phyloP scores from a whole-genome alignment of 2,329 filamentous ascomycete species.

The Claviceps monticola region DNA sequence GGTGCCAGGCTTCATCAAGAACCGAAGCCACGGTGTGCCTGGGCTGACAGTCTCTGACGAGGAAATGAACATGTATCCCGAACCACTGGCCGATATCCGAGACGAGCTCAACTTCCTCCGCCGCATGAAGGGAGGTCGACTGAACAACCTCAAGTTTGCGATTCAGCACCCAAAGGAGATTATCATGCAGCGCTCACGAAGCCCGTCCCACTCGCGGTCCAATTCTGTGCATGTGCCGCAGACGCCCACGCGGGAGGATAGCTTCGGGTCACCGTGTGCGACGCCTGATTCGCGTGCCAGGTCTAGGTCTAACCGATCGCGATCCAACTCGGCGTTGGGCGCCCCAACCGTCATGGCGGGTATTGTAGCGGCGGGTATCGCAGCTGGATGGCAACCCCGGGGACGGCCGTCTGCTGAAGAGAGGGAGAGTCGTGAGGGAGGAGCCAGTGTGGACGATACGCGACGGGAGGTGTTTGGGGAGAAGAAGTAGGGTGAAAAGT shows the following conservation, averaged over 20 bases:
- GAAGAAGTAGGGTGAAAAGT: slow-evolving; percentile 10
- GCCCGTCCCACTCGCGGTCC: slow-evolving; percentile 49
- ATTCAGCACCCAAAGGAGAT: slow-evolving; percentile 62
- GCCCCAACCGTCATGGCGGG: slow-evolving; percentile 73
- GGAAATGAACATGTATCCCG: slow-evolving; percentile 55
- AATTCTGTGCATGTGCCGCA: slow-evolving; percentile 47
- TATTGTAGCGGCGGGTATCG: slow-evolving; percentile 63
- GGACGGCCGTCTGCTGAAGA: slow-evolving; percentile 29
- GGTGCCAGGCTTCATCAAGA: slow-evolving; percentile 40
- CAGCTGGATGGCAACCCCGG: slow-evolving; percentile 62
- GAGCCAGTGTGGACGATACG: slow-evolving; percentile 4
- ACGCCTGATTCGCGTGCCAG: slow-evolving; percentile 49
- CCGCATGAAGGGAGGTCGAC: slow-evolving; percentile 64
- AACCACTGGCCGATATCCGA: slow-evolving; percentile 58
- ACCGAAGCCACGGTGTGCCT: slow-evolving; percentile 31
- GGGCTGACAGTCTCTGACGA: slow-evolving; percentile 51
- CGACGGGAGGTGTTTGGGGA: slow-evolving; percentile 5
- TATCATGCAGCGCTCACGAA: slow-evolving; percentile 47
- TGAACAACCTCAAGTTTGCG: slow-evolving; percentile 70
- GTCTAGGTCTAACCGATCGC: slow-evolving; percentile 51
- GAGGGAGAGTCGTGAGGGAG: slow-evolving; percentile 11
- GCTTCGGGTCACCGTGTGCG: slow-evolving; percentile 32
- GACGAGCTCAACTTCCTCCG: slow-evolving; percentile 73
- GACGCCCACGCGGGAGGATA: slow-evolving; percentile 48
- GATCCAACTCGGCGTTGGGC: slow-evolving; percentile 57